Conservation (phyloP, 163 green algal species). For the Botryococcus braunii region DNA sequence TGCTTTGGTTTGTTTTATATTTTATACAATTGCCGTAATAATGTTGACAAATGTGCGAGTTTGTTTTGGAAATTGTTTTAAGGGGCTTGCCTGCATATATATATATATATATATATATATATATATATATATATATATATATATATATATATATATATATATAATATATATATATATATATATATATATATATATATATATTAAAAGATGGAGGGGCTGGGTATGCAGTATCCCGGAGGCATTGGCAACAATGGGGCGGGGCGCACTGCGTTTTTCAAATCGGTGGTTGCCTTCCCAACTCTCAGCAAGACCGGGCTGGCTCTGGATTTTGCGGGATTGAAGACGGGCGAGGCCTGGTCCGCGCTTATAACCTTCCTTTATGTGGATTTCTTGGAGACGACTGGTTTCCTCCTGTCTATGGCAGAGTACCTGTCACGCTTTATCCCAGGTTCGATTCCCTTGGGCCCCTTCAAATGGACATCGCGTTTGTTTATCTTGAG, state of each 20-base stretch:
- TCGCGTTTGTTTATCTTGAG: background rate
- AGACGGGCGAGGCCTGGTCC: constrained; percentile 29
- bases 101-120: background rate
- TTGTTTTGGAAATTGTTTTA: too few relatives aligned
- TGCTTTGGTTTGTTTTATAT: too few relatives aligned
- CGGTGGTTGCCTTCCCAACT: constrained; percentile 50
- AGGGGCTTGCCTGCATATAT: too few relatives aligned
- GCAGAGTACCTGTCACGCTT: constrained; percentile 35
- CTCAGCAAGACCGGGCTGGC: constrained; percentile 16
- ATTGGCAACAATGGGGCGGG: constrained; percentile 18
- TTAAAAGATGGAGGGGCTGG: too few relatives aligned
- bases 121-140: too few relatives aligned
- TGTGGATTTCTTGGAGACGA: constrained; percentile 35
- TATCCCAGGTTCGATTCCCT: constrained; percentile 16
- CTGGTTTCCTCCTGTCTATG: constrained; percentile 35
- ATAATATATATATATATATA: too few relatives aligned
- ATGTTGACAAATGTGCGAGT: too few relatives aligned
- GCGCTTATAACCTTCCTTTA: constrained; percentile 37
- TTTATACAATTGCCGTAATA: too few relatives aligned
- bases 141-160: too few relatives aligned
- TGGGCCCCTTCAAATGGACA: background rate
- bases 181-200: too few relatives aligned
- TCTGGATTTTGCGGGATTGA: constrained; percentile 51
- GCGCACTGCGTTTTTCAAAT: constrained; percentile 55
- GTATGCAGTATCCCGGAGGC: constrained; percentile 2